Evolutionary conservation across 2,329 filamentous ascomycete genomes (phyloP).

Genomic region (Blastomyces percursus): DNA sequence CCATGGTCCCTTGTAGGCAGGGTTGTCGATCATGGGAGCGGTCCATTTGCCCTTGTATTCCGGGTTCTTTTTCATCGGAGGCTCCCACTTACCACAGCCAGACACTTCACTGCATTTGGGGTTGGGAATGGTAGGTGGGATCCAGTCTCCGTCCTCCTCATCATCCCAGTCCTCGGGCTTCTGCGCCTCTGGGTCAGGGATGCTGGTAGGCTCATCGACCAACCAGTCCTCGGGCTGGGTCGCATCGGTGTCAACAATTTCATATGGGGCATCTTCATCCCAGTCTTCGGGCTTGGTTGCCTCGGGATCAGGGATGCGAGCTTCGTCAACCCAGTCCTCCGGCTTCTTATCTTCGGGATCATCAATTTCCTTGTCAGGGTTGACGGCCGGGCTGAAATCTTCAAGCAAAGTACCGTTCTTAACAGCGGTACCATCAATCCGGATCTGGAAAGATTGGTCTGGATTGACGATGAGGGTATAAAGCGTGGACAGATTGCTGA

Average conservation of each 20-base stretch:
- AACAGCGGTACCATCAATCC: constrained; percentile 78
- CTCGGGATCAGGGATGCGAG: constrained; percentile 81
- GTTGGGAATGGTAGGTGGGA: constrained; percentile 81
- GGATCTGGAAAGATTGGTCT: constrained; percentile 89
- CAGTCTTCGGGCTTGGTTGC: constrained; percentile 96
- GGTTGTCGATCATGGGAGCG: constrained; percentile 89
- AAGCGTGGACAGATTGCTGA: constrained; percentile 82
- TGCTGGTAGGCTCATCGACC: constrained; percentile 67
- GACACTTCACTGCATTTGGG: constrained; percentile 89
- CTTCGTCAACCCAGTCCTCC: constrained; percentile 87
- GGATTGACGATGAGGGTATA: constrained; percentile 96
- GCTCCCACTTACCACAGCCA: constrained; percentile 86
- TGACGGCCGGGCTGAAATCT: constrained; percentile 87
- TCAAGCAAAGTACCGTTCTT: constrained; percentile 88
- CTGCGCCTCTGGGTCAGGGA: constrained; percentile 85
- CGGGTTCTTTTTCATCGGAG: constrained; percentile 88
- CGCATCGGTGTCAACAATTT: constrained; percentile 89
- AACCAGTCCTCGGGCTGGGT: constrained; percentile 93
- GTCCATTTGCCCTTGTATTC: constrained; percentile 99
- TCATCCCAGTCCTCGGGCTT: constrained; percentile 99
- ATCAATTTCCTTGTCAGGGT: constrained; percentile 89
- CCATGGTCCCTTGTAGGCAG: constrained; percentile 94
- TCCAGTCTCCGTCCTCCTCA: constrained; percentile 97
- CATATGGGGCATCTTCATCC: constrained; percentile 96
- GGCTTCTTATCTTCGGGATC: constrained; percentile 91